phyloP scores from a whole-genome alignment of 1,139 yeast genomes.

The Pichia sp. region DNA sequence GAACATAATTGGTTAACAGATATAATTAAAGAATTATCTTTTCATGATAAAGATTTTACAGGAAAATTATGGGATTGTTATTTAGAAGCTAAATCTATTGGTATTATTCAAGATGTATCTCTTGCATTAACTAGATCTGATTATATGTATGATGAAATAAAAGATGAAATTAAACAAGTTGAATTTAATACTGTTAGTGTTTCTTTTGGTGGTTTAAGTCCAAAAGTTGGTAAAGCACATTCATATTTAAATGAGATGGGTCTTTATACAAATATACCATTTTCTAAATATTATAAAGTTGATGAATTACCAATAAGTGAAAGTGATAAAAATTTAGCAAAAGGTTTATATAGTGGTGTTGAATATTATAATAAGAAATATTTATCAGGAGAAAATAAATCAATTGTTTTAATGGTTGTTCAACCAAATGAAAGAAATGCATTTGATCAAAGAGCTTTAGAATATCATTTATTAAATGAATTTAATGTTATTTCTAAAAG shows the following conservation, averaged over 20 bases:
- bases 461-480: slow-evolving; percentile 55
- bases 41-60: slow-evolving; percentile 70
- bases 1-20: slow-evolving; percentile 53
- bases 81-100: slow-evolving; percentile 39
- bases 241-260: slow-evolving; percentile 55
- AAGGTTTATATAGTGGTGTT: slow-evolving; percentile 66
- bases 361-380: slow-evolving; percentile 39
- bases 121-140: slow-evolving; percentile 89
- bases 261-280: slow-evolving; percentile 38
- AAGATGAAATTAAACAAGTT: slow-evolving; percentile 68
- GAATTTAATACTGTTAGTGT: slow-evolving; percentile 96
- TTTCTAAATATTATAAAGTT: slow-evolving; percentile 38
- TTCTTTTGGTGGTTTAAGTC: slow-evolving; percentile 86
- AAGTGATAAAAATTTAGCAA: slow-evolving; percentile 55
- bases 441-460: slow-evolving; percentile 84
- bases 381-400: slow-evolving; percentile 24
- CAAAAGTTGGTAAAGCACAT: slow-evolving; percentile 76
- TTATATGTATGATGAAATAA: slow-evolving; percentile 60
- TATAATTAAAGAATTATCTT: slow-evolving; percentile 49
- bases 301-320: slow-evolving; percentile 59
- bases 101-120: slow-evolving; percentile 62
- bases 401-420: slow-evolving; percentile 71
- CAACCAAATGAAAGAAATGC: slow-evolving; percentile 85
- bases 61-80: slow-evolving; percentile 67
- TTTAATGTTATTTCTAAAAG: slow-evolving; percentile 59